Evolutionary conservation across 306 rosid species (phyloP).

Genomic region (Quercus dentata): DNA sequence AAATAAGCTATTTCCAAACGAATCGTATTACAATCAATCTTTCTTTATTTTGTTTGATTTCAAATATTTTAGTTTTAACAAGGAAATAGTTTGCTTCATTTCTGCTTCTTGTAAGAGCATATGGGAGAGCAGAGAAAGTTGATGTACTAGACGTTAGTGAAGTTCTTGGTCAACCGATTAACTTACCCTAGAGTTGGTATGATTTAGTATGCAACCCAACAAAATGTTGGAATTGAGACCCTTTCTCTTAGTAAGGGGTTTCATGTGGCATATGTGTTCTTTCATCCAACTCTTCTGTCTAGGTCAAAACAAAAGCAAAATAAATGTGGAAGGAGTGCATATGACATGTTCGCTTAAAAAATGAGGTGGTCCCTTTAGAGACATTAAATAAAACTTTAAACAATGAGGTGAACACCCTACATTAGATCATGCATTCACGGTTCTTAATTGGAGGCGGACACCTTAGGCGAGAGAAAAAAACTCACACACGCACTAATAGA

Average conservation of each 20-base stretch:
- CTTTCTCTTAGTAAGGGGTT: not conserved
- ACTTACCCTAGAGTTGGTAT: too few species aligned
- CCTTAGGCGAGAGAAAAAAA: too few species aligned
- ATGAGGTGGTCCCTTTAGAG: not conserved
- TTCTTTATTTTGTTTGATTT: not conserved
- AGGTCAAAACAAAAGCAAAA: not conserved
- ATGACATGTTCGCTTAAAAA: not conserved
- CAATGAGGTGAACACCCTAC: not conserved
- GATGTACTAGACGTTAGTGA: not conserved
- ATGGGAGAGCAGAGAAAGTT: not conserved
- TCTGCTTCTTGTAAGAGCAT: too few species aligned
- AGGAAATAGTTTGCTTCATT: not conserved
- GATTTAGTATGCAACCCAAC: not conserved
- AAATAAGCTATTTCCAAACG: too few species aligned
- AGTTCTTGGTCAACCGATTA: not conserved
- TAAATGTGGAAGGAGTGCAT: not conserved
- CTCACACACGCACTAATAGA: too few species aligned
- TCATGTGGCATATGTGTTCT: not conserved
- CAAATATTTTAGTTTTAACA: not conserved
- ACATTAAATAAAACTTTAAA: too few species aligned
- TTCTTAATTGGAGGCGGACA: not conserved
- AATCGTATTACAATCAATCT: not conserved
- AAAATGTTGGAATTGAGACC: not conserved
- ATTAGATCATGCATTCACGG: not conserved
- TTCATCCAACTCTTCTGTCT: not conserved